A percentile compares a stretch with the other conserved stretches of the same genome.
These are phyloP conservation scores for Mycosphaerella arachidis DNA, from an alignment of 2,329 filamentous ascomycete species.

Conservation along the genomic window DNA sequence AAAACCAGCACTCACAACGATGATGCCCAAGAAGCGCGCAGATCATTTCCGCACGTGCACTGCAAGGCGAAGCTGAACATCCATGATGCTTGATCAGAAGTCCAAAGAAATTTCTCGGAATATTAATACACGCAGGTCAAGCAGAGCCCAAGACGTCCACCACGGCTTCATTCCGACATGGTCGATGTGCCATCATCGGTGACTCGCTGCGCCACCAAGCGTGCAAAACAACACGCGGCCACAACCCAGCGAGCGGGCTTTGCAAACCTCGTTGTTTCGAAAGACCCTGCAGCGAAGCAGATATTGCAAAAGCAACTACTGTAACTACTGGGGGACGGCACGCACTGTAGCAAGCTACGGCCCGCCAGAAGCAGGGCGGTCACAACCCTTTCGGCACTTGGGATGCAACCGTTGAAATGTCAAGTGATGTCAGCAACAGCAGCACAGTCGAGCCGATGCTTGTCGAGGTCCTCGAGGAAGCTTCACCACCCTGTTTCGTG, in stretches of 20 bases:
- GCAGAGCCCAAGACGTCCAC: conserved; percentile 4
- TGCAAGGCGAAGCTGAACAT: conserved; percentile 8
- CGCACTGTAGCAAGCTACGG: conserved; percentile 6
- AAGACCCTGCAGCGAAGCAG: conserved; percentile 15
- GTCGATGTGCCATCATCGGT: not conserved
- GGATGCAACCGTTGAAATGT: conserved; percentile 15
- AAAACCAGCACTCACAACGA: conserved; percentile 1
- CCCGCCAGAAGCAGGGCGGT: conserved; percentile 10
- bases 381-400: conserved; percentile 23
- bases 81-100: conserved; percentile 16
- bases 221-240: not conserved
- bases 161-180: conserved; percentile 8
- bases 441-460: conserved; percentile 13
- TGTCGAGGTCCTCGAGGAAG: conserved; percentile 17
- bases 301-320: conserved; percentile 13
- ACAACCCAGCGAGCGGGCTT: not conserved
- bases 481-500: conserved; percentile 14
- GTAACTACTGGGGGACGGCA: conserved; percentile 12
- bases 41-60: conserved; percentile 23
- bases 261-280: not conserved
- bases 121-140: conserved; percentile 13
- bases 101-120: conserved; percentile 21
- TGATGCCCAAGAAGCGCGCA: conserved; percentile 18
- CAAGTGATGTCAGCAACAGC: conserved; percentile 21
- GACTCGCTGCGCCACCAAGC: not conserved